Base-by-base conservation (phyloP, 78 protist species). In the Carpediemonas membranifera region DNA sequence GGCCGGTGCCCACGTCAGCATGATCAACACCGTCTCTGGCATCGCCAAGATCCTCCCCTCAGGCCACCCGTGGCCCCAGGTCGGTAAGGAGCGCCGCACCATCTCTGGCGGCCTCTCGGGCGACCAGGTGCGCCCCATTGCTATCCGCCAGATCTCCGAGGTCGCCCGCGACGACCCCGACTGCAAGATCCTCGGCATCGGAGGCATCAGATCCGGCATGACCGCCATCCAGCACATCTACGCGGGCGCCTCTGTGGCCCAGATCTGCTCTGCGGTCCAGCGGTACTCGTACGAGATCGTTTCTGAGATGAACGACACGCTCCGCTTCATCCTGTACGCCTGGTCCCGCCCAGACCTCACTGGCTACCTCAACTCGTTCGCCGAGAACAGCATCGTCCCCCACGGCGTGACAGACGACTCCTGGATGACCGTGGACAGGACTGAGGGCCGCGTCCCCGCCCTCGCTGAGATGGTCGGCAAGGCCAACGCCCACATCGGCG, bases 1-100 rank as follows among this genome's bases (percentile, higher is more conserved):
- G n/a, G 95, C 94, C 24, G 93, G 90, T 7, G 56, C 71, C 21
- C 94, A 94, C 39, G 90, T 90, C 27, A 86, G 94, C 13, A 90
- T 92, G 51, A 85, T 82, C 80, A 92, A 92, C 73, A 82, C 86
- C 1, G 68, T 79, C 54, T 67, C 79, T 2, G 71, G 58, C 2
- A 1, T 66, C 15, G 27, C 37, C 34, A 50, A 13, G 16, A 2
- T 66, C 37, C 5, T 34, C 33, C 34, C 30, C 24, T 35, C 55
- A 1, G 47, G 47, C 47, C 47, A 41, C 36, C 71, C 71, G 25
- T 66, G 54, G 54, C 71, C 71, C 54, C 16, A 1, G 2, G 71
- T 66, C 21, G 71, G 71, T n/a, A 51, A 1, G 7, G 21, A 37
- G 30, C 50, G 25, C 25, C 2, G 50, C 24, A 13, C 33, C 24